Conservation (phyloP, 306 rosid genomes). For the Gleditsia sinensis region DNA sequence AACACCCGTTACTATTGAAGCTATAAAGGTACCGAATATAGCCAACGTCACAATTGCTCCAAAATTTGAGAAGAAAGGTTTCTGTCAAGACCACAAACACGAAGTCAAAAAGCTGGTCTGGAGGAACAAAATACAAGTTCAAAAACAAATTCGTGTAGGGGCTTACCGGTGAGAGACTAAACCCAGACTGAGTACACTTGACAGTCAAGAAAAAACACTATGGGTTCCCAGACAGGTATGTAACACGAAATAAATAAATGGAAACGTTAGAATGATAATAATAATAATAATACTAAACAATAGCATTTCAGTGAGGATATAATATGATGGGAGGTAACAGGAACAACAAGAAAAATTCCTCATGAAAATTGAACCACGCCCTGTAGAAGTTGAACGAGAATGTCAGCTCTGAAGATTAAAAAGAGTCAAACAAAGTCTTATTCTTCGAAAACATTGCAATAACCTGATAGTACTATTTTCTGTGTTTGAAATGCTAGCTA, state of each 20-base stretch:
- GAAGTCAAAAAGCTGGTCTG: neutral
- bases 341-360: constrained; percentile 78
- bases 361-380: constrained; percentile 89
- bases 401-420: neutral
- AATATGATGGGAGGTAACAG: constrained; percentile 84
- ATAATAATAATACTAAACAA: neutral
- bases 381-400: constrained; percentile 39
- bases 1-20: constrained; percentile 72
- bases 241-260: neutral
- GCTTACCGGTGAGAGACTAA: constrained; percentile 86
- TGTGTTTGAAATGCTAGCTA: constrained; percentile 71
- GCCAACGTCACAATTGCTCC: constrained; percentile 88
- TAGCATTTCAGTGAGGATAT: constrained; percentile 51
- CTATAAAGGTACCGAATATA: constrained; percentile 70
- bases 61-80: constrained; percentile 83
- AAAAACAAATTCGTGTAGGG: neutral
- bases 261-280: neutral
- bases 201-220: constrained; percentile 50
- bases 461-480: constrained; percentile 63
- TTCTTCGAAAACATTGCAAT: neutral
- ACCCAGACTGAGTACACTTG: constrained; percentile 82
- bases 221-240: neutral
- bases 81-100: constrained; percentile 38
- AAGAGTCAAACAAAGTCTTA: neutral
- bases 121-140: neutral